These are phyloP conservation scores for Populus ilicifolia DNA, from an alignment of 345 rosid species.

Conservation along the genomic window DNA sequence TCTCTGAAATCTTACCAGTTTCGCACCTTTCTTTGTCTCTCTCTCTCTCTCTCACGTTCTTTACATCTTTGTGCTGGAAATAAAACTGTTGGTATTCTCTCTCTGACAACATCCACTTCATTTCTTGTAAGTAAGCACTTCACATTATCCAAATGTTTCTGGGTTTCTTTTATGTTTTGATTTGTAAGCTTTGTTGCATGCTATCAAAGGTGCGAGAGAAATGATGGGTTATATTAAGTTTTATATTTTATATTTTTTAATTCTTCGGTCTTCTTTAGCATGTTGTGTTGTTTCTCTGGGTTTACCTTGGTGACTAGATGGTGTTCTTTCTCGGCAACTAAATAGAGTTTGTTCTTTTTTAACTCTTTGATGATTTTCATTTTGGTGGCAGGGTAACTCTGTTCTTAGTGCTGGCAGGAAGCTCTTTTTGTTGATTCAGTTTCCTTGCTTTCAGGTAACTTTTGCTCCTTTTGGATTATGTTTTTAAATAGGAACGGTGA, in stretches of 20 bases:
- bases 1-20: constrained; percentile 33
- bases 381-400: constrained; percentile 15
- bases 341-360: too few relatives aligned
- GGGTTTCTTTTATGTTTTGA: neutral
- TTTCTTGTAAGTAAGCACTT: constrained; percentile 16
- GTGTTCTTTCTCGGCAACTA: constrained; percentile 1
- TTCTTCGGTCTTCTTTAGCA: constrained; percentile 4
- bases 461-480: constrained; percentile 9
- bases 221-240: constrained; percentile 15
- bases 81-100: neutral
- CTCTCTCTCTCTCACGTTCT: neutral
- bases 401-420: constrained; percentile 13
- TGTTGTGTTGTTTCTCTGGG: constrained; percentile 8
- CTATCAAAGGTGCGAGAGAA: constrained; percentile 8
- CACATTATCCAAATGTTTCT: constrained; percentile 7
- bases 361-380: neutral
- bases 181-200: constrained; percentile 14
- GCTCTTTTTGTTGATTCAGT: constrained; percentile 20
- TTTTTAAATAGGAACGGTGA: constrained; percentile 6
- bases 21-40: constrained; percentile 7
- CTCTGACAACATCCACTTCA: neutral
- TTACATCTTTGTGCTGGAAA: neutral
- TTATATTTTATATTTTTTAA: neutral
- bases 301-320: neutral
- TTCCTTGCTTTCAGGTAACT: constrained; percentile 25